Percentiles rank a stretch among this genome's conserved stretches.
phyloP scores from a whole-genome alignment of 2,329 filamentous ascomycete species.

The Sporothrix schenckii region DNA sequence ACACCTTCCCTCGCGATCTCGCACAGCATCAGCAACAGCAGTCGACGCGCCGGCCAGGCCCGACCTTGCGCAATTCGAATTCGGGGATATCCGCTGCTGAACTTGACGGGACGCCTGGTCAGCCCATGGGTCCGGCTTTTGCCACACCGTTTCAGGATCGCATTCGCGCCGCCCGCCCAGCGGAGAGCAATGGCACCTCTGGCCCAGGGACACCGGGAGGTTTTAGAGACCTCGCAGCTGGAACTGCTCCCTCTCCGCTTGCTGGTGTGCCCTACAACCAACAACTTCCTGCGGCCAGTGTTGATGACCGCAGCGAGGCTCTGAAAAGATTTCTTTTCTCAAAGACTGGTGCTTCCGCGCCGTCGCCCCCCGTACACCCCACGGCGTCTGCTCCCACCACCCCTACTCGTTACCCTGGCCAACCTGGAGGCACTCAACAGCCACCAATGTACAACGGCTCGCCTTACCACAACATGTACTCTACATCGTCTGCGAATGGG shows the following conservation, averaged over 20 bases:
- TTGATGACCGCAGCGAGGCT: slow-evolving; percentile 51
- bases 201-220: not conserved
- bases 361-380: slow-evolving; percentile 5
- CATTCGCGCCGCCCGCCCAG: slow-evolving; percentile 57
- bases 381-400: slow-evolving; percentile 1
- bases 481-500: slow-evolving; percentile 24
- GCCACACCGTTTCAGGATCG: slow-evolving; percentile 67
- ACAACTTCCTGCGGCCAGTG: slow-evolving; percentile 33
- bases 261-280: not conserved
- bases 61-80: slow-evolving; percentile 49
- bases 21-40: slow-evolving; percentile 30
- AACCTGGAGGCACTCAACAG: not conserved
- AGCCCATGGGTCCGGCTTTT: slow-evolving; percentile 66
- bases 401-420: slow-evolving; percentile 12
- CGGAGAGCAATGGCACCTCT: slow-evolving; percentile 35
- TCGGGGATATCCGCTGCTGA: slow-evolving; percentile 69
- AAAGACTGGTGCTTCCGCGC: slow-evolving; percentile 33
- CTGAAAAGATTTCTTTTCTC: slow-evolving; percentile 61
- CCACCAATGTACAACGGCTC: slow-evolving; percentile 19
- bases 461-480: slow-evolving; percentile 32
- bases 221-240: slow-evolving; percentile 27
- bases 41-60: slow-evolving; percentile 45
- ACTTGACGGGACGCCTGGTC: slow-evolving; percentile 62
- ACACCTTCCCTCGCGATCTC: slow-evolving; percentile 27
- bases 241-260: slow-evolving; percentile 7